Conservation (phyloP, 176 grass and related monocot species). For the Aegilops tauschii region DNA sequence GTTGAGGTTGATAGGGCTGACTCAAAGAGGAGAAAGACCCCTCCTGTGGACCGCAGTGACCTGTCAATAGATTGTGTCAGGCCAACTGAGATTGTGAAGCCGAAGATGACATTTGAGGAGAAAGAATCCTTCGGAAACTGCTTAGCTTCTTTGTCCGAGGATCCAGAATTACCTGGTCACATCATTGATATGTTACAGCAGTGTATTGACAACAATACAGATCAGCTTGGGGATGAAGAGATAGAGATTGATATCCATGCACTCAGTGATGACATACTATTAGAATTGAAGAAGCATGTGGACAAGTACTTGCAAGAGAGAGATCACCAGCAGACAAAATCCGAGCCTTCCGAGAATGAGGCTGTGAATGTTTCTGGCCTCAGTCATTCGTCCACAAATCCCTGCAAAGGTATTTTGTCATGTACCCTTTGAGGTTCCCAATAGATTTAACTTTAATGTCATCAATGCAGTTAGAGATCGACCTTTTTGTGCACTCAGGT, state of each 20-base stretch:
- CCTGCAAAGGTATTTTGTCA: slow-evolving; percentile 65
- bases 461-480: not conserved
- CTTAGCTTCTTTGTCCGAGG: slow-evolving; percentile 45
- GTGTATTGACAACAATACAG: slow-evolving; percentile 45
- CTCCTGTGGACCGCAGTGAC: slow-evolving; percentile 44
- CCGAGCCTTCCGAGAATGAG: slow-evolving; percentile 72
- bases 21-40: slow-evolving; percentile 58
- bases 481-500: slow-evolving; percentile 16
- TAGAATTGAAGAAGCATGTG: slow-evolving; percentile 68
- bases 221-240: slow-evolving; percentile 55
- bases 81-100: slow-evolving; percentile 40
- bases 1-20: slow-evolving; percentile 47
- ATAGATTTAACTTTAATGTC: slow-evolving; percentile 23
- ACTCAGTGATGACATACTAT: slow-evolving; percentile 61
- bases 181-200: slow-evolving; percentile 69
- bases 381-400: slow-evolving; percentile 70
- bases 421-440: not conserved
- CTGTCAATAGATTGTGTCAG: slow-evolving; percentile 26
- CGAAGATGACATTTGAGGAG: slow-evolving; percentile 65
- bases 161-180: slow-evolving; percentile 45
- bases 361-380: slow-evolving; percentile 73
- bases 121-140: slow-evolving; percentile 48
- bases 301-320: slow-evolving; percentile 64
- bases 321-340: slow-evolving; percentile 38
- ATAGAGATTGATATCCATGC: slow-evolving; percentile 87